Base-by-base conservation (phyloP, 345 rosid species). In the Syzygium aromaticum region DNA sequence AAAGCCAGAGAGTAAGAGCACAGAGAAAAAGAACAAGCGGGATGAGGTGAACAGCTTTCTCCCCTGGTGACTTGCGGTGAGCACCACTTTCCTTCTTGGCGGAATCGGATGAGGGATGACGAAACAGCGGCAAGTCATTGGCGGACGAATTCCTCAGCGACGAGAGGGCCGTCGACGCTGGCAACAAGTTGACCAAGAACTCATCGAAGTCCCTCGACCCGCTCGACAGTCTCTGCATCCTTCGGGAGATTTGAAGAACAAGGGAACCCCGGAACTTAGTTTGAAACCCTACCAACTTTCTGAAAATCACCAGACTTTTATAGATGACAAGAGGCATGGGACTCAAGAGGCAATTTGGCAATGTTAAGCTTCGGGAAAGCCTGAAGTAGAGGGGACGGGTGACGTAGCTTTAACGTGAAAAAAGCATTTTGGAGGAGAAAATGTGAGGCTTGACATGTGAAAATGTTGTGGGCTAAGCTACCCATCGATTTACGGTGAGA, bases 1-100 rank as follows among this genome's bases (percentile, higher is more conserved):
- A 92, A 52, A 89, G 40, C 97, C 98, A 94, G 22, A 94, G 97
- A 89, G 89, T 88, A 15, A 95, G 90, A 91, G 88, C 94, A 87
- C 98, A 96, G 5, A 95, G 89, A 87, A 94, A 28, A 4, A 94
- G 90, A 87, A 93, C 90, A 30, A 92, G 86, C n/a, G 98, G 98
- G 86, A 96, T 94, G 40, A 95, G 59, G 78, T 95, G 97, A 77
- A 96, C 63, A 9, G 90, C 90, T 87, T 87, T 88, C 86, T 92
- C 91, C 84, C 93, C 93, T 4, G 54, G 57, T n/a, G 89, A 57
- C 87, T 88, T 91, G 4, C 86, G 85, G 53, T 89, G 90, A 84
- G 86, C 51, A 25, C 84, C 86, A 7, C 88, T 9, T 51, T 92
- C 96, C 91, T 95, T 96, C 89, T 95, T 93, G 84, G 87, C 25